Evolutionary conservation across 2,329 filamentous ascomycete species (phyloP).

Genomic region (Salinomyces thailandicus): DNA sequence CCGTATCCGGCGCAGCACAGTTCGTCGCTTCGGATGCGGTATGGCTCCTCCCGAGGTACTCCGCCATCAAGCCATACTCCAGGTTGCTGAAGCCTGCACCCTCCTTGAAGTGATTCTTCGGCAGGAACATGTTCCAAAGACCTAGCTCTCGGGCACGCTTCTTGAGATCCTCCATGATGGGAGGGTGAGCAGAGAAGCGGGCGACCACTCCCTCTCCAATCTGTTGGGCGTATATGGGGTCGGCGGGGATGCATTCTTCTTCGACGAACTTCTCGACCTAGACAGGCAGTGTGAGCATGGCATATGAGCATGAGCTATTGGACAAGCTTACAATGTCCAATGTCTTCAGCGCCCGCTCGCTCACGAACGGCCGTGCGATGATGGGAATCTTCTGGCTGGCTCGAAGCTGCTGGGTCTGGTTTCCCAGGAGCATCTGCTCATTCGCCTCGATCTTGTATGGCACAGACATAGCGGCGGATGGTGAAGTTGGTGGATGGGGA

Average conservation of each 20-base stretch:
- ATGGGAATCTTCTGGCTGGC: slow-evolving; percentile 49
- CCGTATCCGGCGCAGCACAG: slow-evolving; percentile 39
- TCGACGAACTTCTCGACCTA: slow-evolving; percentile 83
- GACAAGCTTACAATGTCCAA: slow-evolving; percentile 54
- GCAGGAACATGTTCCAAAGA: slow-evolving; percentile 97
- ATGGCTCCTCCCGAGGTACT: slow-evolving; percentile 79
- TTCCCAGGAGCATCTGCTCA: slow-evolving; percentile 23
- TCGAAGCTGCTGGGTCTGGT: slow-evolving; percentile 22
- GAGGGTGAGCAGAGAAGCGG: slow-evolving; percentile 71
- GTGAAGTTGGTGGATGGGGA: not conserved
- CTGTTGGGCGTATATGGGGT: slow-evolving; percentile 69
- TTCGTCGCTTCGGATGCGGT: slow-evolving; percentile 86
- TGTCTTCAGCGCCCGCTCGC: slow-evolving; percentile 72
- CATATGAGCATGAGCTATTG: not conserved
- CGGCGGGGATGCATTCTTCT: slow-evolving; percentile 71
- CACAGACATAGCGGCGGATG: slow-evolving; percentile 21
- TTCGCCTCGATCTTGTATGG: slow-evolving; percentile 28
- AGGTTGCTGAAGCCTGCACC: slow-evolving; percentile 90
- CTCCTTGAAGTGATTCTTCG: slow-evolving; percentile 89
- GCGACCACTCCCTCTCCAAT: slow-evolving; percentile 58
- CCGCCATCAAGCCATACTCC: slow-evolving; percentile 96
- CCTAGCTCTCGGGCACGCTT: slow-evolving; percentile 69
- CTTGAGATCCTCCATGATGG: slow-evolving; percentile 83
- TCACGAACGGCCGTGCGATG: slow-evolving; percentile 56
- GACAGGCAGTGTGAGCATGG: not conserved